phyloP scores from a whole-genome alignment of 331 rosid genomes.

The Stylosanthes scabra region DNA sequence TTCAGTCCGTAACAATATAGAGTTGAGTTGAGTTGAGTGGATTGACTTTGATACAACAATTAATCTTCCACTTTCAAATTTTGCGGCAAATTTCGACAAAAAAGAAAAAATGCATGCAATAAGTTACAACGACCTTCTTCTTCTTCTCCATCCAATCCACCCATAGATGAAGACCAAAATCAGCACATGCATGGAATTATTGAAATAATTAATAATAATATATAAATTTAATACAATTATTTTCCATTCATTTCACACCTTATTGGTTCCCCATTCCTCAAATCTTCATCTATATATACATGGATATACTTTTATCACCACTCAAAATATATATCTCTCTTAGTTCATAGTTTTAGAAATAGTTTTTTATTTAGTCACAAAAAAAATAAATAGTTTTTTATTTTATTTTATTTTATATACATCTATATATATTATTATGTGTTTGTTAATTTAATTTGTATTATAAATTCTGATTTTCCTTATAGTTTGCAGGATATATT shows the following conservation, averaged over 20 bases:
- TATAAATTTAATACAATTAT: neutral
- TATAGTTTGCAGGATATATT: constrained; percentile 9
- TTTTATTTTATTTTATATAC: too few relatives aligned
- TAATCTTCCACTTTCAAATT: constrained; percentile 4
- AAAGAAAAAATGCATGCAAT: neutral
- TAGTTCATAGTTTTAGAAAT: too few relatives aligned
- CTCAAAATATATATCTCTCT: too few relatives aligned
- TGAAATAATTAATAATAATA: neutral
- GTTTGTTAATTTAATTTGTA: neutral
- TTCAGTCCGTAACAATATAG: too few relatives aligned
- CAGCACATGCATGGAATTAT: neutral
- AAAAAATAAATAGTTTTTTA: too few relatives aligned
- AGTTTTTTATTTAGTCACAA: too few relatives aligned
- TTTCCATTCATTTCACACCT: neutral
- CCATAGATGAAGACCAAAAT: neutral
- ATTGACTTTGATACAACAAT: constrained; percentile 18
- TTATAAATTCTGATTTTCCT: neutral
- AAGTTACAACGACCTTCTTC: neutral
- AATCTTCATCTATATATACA: constrained; percentile 12
- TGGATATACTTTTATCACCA: neutral
- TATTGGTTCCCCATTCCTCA: neutral
- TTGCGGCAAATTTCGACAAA: constrained; percentile 25
- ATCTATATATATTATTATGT: neutral
- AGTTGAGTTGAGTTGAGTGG: neutral
- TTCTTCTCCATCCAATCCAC: neutral